Base-by-base conservation (phyloP, 257 asterid genomes). In the Apocynum venetum region DNA sequence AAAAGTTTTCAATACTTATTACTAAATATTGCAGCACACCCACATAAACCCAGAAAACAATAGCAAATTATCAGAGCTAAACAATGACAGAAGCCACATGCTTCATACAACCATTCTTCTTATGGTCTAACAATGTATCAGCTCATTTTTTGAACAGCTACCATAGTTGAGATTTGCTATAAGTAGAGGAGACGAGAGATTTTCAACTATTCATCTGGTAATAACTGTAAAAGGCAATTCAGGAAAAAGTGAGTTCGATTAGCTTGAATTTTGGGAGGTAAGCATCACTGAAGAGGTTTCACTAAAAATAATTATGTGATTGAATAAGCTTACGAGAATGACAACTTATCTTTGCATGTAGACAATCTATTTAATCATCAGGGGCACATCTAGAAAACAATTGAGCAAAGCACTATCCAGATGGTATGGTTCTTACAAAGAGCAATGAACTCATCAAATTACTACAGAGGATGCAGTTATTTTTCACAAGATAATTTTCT, bases 141-240 rank as follows among this genome's bases (percentile, higher is more conserved):
- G 31, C 61, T 55, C n/a, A 55, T 55, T 55, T 31, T 15, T 55
- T 25, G 61, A 55, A 55, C 25, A 55, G 61, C 61, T 55, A 55
- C 25, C 61, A 1, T 55, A 17, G 61, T 3, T 1, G 8, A 17
- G 0, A 4, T 55, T 55, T 17, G 31, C n/a, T 15, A 55, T 4
- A 19, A 20, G 20, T 25, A 44, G 11, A 3, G 46, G 43, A 71
- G 17, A 25, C 6, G 15, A 71, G 10, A 71, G 31, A 25, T 35
- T 20, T 49, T 72, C n/a, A 46, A 72, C 36, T 31, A 14, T 31
- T 11, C 38, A 80, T 76, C 71, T 59, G 66, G 66, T 46, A 55
- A 74, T 44, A 73, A 70, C n/a, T 70, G 81, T 68, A 72, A 49
- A 11, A 72, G 64, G 64, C 44, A 25, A 36, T 65, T 36, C 55